phyloP scores from a whole-genome alignment of 1,284 basidiomycete species.

The Leccinum pallidistipes region DNA sequence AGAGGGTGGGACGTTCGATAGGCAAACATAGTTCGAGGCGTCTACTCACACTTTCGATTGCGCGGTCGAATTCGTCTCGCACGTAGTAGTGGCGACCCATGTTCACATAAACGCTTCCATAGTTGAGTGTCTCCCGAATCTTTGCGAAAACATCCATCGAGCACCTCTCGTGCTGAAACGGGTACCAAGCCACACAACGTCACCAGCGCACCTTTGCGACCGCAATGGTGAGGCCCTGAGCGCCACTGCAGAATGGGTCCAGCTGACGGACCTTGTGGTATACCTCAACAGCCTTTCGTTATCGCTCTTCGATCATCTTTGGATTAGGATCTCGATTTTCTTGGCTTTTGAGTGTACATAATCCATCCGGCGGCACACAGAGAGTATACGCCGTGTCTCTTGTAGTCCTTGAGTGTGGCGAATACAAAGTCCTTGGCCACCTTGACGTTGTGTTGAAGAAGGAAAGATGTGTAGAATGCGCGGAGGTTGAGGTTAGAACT shows the following conservation, averaged over 20 bases:
- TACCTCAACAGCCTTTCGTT: conserved; percentile 78
- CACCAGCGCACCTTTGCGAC: conserved; percentile 84
- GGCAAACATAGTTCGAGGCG: conserved; percentile 63
- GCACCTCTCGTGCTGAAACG: conserved; percentile 64
- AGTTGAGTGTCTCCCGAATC: conserved; percentile 81
- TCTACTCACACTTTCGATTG: conserved; percentile 69
- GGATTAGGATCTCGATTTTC: conserved; percentile 65
- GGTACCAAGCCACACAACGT: conserved; percentile 53
- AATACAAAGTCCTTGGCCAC: conserved; percentile 85
- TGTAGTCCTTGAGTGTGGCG: conserved; percentile 78
- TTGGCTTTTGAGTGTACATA: conserved; percentile 76
- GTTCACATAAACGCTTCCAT: conserved; percentile 88
- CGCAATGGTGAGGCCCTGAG: conserved; percentile 90
- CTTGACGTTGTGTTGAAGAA: conserved; percentile 73
- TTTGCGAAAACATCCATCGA: conserved; percentile 79
- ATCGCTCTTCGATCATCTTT: conserved; percentile 69
- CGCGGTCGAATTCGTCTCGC: conserved; percentile 89
- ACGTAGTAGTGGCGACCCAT: conserved; percentile 94
- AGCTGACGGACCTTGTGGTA: conserved; percentile 86
- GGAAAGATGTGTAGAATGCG: conserved; percentile 86
- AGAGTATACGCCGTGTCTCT: conserved; percentile 87
- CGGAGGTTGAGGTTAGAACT: conserved; percentile 75
- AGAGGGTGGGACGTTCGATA: background rate
- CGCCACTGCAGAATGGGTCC: conserved; percentile 87
- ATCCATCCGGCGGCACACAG: conserved; percentile 87